A percentile compares a stretch with the other conserved stretches of the same genome.
Evolutionary conservation across 495 filamentous ascomycete genomes (phyloP).

Genomic region (Daldinia loculata): DNA sequence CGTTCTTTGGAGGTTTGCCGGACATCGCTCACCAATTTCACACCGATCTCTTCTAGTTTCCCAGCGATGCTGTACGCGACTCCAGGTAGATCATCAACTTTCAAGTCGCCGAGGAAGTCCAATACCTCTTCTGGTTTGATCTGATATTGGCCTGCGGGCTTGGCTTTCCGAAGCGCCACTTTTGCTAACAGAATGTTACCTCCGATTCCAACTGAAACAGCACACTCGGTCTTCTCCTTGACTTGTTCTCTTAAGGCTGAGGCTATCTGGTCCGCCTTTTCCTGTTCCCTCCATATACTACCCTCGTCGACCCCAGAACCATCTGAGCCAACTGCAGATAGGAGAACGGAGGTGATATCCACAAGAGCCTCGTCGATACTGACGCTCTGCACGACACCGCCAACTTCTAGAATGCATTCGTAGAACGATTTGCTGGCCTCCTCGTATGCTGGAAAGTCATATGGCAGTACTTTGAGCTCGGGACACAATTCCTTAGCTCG

Average conservation of each 20-base stretch:
- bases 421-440: slow-evolving; percentile 91
- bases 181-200: slow-evolving; percentile 91
- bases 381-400: slow-evolving; percentile 89
- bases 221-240: slow-evolving; percentile 77
- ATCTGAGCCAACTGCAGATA: slow-evolving; percentile 71
- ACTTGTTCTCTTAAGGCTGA: slow-evolving; percentile 69
- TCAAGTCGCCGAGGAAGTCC: slow-evolving; percentile 76
- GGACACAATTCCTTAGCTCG: slow-evolving; percentile 83
- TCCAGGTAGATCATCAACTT: slow-evolving; percentile 83
- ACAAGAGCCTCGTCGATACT: slow-evolving; percentile 94
- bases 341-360: slow-evolving; percentile 74
- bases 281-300: slow-evolving; percentile 81
- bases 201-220: slow-evolving; percentile 94
- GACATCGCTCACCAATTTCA: slow-evolving; percentile 83
- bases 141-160: slow-evolving; percentile 87
- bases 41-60: slow-evolving; percentile 86
- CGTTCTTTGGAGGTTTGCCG: slow-evolving; percentile 77
- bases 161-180: slow-evolving; percentile 88
- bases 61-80: slow-evolving; percentile 85
- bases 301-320: slow-evolving; percentile 74
- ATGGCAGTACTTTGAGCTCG: slow-evolving; percentile 83
- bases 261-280: slow-evolving; percentile 79
- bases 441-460: slow-evolving; percentile 95
- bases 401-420: slow-evolving; percentile 77
- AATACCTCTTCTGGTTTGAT: slow-evolving; percentile 81